Evolutionary conservation across 495 filamentous ascomycete species (phyloP).

Genomic region (Pseudotulostoma volvatum): DNA sequence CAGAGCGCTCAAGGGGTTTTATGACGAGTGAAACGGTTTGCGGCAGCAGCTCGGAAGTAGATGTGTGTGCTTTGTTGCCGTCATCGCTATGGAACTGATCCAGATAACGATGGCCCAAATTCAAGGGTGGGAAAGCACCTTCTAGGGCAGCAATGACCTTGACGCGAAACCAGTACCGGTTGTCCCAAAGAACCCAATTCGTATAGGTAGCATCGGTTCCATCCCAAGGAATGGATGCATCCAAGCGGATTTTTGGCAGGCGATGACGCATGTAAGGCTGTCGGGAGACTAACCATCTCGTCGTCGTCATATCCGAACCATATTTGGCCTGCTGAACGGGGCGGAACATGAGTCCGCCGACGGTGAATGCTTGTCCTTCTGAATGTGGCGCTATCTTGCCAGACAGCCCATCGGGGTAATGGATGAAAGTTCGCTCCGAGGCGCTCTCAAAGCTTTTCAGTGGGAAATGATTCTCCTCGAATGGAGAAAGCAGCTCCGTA

Average conservation of each 20-base stretch:
- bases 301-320: background rate
- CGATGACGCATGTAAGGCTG: slow-evolving; percentile 28
- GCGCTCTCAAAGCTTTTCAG: slow-evolving; percentile 20
- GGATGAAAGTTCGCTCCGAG: slow-evolving; percentile 13
- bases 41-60: background rate
- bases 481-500: slow-evolving; percentile 29
- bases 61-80: background rate
- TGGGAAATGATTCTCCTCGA: slow-evolving; percentile 20
- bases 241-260: slow-evolving; percentile 6
- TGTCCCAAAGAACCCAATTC: slow-evolving; percentile 45
- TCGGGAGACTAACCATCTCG: slow-evolving; percentile 33
- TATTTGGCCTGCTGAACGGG: slow-evolving; percentile 18
- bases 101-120: no score
- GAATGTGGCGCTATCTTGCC: slow-evolving; percentile 20
- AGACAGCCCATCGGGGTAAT: slow-evolving; percentile 1
- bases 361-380: slow-evolving; percentile 30
- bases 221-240: slow-evolving; percentile 1
- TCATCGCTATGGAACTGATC: no score
- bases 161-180: slow-evolving; percentile 66
- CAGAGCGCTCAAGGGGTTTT: slow-evolving; percentile 32
- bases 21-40: slow-evolving; percentile 19
- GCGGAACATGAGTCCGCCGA: slow-evolving; percentile 37
- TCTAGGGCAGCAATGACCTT: slow-evolving; percentile 8
- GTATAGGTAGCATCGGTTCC: background rate
- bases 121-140: no score